Conservation (phyloP, 2,329 filamentous ascomycete genomes). For the Cladosporium sp. region DNA sequence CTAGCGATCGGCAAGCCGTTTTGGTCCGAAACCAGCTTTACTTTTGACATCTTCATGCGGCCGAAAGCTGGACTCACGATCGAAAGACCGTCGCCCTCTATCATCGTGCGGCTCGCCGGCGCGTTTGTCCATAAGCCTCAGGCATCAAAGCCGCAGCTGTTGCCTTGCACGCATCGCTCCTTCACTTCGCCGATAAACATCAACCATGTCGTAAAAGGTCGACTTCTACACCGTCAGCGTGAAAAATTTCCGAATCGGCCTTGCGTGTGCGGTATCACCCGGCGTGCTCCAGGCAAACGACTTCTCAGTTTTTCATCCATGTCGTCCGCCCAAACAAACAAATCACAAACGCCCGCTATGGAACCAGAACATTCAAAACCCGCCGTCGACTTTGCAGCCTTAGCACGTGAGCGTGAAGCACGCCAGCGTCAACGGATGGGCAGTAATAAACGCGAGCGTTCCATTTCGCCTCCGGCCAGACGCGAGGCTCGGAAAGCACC, state of each 20-base stretch:
- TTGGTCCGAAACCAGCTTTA: too few relatives aligned
- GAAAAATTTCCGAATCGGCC: too few relatives aligned
- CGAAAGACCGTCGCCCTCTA: too few relatives aligned
- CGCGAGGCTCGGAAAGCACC: conserved; percentile 19
- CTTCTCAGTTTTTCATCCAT: neutral
- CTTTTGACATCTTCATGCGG: too few relatives aligned
- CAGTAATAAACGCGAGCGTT: conserved; percentile 49
- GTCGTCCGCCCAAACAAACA: neutral
- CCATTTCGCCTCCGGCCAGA: conserved; percentile 31
- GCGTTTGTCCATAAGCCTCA: neutral
- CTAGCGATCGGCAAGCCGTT: too few relatives aligned
- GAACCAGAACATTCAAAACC: neutral
- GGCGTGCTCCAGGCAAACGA: too few relatives aligned
- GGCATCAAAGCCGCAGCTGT: neutral
- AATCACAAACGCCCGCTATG: neutral
- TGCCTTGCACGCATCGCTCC: neutral
- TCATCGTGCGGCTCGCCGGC: neutral
- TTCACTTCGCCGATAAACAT: neutral
- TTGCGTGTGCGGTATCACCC: too few relatives aligned
- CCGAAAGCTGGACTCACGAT: too few relatives aligned
- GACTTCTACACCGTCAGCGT: too few relatives aligned
- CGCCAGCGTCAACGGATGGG: neutral
- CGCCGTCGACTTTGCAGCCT: neutral
- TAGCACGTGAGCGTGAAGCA: conserved; percentile 1
- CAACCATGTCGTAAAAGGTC: too few relatives aligned